phyloP scores from a whole-genome alignment of 306 rosid species.

The Vicia faba region DNA sequence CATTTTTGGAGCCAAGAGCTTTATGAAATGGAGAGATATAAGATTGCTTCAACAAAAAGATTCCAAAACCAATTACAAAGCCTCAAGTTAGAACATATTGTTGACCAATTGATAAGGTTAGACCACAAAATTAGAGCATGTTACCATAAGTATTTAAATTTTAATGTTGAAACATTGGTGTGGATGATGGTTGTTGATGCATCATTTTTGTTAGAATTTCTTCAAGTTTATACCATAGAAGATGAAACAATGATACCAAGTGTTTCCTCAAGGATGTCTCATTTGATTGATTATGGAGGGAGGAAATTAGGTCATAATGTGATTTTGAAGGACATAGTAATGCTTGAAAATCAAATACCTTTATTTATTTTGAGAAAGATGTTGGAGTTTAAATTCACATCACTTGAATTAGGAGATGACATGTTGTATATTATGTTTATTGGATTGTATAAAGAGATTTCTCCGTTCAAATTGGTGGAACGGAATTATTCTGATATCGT shows the following conservation, averaged over 20 bases:
- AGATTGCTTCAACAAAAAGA: constrained; percentile 65
- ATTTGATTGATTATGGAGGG: constrained; percentile 56
- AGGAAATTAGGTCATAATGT: constrained; percentile 61
- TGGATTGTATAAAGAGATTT: constrained; percentile 58
- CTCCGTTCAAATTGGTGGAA: constrained; percentile 55
- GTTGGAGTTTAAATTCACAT: constrained; percentile 58
- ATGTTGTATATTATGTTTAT: constrained; percentile 54
- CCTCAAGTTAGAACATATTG: constrained; percentile 56
- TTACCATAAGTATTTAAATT: constrained; percentile 69
- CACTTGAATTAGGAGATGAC: constrained; percentile 52
- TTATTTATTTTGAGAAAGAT: constrained; percentile 68
- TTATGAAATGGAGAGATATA: constrained; percentile 71
- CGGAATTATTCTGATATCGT: constrained; percentile 38
- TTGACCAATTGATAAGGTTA: constrained; percentile 54
- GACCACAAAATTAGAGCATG: constrained; percentile 58
- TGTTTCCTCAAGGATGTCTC: constrained; percentile 66
- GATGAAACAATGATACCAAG: constrained; percentile 42
- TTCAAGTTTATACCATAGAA: constrained; percentile 47
- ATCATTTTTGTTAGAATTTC: constrained; percentile 73
- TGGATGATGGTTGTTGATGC: constrained; percentile 88
- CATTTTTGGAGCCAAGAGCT: constrained; percentile 69
- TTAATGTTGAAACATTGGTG: constrained; percentile 64
- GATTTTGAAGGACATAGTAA: constrained; percentile 68
- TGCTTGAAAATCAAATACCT: constrained; percentile 93
- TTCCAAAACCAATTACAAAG: constrained; percentile 55